Evolutionary conservation across 345 rosid species (phyloP), one percentile per base, ranked within the genome.

Genomic region (Draba incana): DNA sequence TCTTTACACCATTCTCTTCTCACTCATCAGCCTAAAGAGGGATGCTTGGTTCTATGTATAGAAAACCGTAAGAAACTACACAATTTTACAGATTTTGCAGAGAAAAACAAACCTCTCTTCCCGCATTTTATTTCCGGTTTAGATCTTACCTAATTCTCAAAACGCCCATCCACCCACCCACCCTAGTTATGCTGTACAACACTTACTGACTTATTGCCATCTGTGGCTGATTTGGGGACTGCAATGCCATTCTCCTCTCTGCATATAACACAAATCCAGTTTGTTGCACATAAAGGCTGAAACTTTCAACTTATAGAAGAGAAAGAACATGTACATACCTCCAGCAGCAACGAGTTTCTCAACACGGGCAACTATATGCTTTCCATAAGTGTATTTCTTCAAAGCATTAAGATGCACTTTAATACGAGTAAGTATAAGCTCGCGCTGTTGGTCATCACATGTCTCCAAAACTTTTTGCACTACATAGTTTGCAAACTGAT

Each of bases 381-480:
- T 93, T 77, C 97, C 98, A 0, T 88, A 90, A 70, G 98, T 93
- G 76, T 90, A 90, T 78, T 91, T 93, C 84, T 90, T 93, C 31
- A 93, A 70, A 61, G 96, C 89, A 76, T 84, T 90, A 70, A 93
- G 79, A 82, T 93, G 97, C 54, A 86, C 88, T 77, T 90, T 90
- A 55, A 93, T 93, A 30, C 98, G 88, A 55, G 77, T 86, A 24
- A 93, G 94, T 64, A 93, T 86, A 48, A 82, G 81, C 80, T 87
- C 96, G 37, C 88, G 94, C 27, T 84, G 94, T 75, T 84, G 92
- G 81, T 90, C 98, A 72, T 90, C 94, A 52, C 96, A 93, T 53
- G 98, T 90, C 81, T 90, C 98, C 81, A 93, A 82, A 75, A 93
- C 97, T 70, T 93, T 93, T 79, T 93, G 98, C 80, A 93, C 98